Evolutionary conservation across 2,329 filamentous ascomycete species (phyloP).

Genomic region (Arachnopeziza araneosa): DNA sequence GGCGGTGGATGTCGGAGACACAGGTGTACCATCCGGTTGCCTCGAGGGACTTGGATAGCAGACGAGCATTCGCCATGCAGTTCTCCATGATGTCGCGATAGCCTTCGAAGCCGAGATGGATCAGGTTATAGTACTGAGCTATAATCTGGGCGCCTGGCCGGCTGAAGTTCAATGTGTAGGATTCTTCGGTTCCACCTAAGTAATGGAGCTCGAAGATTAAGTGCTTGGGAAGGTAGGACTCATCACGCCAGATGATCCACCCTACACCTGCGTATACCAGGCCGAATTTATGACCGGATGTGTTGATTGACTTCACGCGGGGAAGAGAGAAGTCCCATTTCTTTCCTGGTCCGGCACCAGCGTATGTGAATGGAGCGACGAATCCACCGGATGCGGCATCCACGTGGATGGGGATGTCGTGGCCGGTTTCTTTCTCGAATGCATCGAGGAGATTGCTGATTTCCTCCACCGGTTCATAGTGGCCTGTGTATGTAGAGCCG

Average conservation of each 20-base stretch:
- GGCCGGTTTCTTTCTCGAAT: constrained; percentile 54
- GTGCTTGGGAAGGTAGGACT: constrained; percentile 58
- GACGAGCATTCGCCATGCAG: constrained; percentile 56
- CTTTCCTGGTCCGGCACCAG: constrained; percentile 42
- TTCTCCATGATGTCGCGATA: constrained; percentile 63
- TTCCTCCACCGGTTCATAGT: constrained; percentile 67
- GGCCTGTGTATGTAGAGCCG: constrained; percentile 67
- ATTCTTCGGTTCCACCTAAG: constrained; percentile 65
- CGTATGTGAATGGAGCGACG: constrained; percentile 55
- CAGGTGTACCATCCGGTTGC: constrained; percentile 61
- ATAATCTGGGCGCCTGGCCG: constrained; percentile 65
- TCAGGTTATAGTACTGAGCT: constrained; percentile 67
- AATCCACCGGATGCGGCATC: constrained; percentile 58
- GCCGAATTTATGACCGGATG: constrained; percentile 56
- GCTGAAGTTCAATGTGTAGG: constrained; percentile 68
- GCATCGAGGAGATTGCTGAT: constrained; percentile 60
- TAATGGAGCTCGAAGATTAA: constrained; percentile 65
- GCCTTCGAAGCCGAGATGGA: constrained; percentile 62
- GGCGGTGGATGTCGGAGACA: constrained; percentile 60
- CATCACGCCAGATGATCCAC: constrained; percentile 66
- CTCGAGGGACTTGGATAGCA: constrained; percentile 59
- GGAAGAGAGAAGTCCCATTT: constrained; percentile 62
- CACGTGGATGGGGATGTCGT: constrained; percentile 63
- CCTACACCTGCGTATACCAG: constrained; percentile 63
- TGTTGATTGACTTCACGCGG: constrained; percentile 62